Percentiles rank a stretch among this genome's conserved stretches.
Conservation (phyloP, 805 yeast genomes). For the Candida nanaspora region DNA sequence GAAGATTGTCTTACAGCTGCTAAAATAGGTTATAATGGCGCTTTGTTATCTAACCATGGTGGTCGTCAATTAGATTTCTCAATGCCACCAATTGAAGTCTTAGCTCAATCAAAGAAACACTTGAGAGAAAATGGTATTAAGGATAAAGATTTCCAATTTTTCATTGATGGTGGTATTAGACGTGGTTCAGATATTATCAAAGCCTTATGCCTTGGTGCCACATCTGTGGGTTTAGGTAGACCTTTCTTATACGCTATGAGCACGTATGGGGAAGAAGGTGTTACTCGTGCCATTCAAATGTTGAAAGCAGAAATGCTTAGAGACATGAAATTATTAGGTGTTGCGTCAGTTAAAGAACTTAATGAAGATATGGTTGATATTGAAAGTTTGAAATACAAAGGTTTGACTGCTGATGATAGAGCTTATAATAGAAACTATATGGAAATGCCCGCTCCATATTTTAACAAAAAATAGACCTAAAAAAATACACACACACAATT, state of each 20-base stretch:
- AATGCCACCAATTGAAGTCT: conserved; percentile 53
- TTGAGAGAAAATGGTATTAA: conserved; percentile 39
- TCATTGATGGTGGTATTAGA: conserved; percentile 36
- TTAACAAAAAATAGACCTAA: conserved; percentile 5
- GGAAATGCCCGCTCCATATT: conserved; percentile 31
- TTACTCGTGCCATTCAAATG: conserved; percentile 52
- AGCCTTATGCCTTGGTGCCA: conserved; percentile 36
- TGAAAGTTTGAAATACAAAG: conserved; percentile 22
- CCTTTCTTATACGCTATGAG: conserved; percentile 74
- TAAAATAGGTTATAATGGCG: conserved; percentile 53
- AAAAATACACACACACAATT: neutral
- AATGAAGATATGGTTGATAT: conserved; percentile 33
- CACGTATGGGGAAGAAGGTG: conserved; percentile 76
- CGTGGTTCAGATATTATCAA: conserved; percentile 36
- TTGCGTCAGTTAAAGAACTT: conserved; percentile 38
- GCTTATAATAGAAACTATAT: conserved; percentile 51
- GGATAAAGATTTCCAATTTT: conserved; percentile 31
- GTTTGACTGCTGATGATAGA: conserved; percentile 37
- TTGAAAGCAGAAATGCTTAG: conserved; percentile 54
- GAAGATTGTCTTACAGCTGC: conserved; percentile 60
- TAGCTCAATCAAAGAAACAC: conserved; percentile 45
- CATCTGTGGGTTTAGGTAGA: conserved; percentile 61
- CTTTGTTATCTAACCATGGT: conserved; percentile 67
- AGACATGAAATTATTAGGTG: conserved; percentile 65
- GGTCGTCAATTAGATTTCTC: conserved; percentile 65